phyloP scores from a whole-genome alignment of 1,284 basidiomycete species.

The Vanrija sp. region DNA sequence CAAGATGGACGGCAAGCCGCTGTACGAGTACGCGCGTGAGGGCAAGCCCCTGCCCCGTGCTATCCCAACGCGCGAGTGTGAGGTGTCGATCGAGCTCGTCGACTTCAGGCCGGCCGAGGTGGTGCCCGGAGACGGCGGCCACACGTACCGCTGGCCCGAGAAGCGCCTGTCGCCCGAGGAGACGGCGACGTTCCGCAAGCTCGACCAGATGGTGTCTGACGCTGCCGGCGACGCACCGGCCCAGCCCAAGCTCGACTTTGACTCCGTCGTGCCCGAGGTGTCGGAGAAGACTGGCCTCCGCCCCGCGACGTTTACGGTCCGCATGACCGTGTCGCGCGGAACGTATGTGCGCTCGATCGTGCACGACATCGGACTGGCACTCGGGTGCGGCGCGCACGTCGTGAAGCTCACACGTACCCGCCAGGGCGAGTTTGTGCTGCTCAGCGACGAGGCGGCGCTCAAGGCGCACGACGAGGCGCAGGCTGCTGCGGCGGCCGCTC shows the following conservation, averaged over 20 bases:
- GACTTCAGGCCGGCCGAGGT: slow-evolving; percentile 48
- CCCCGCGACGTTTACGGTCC: slow-evolving; percentile 78
- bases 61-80: slow-evolving; percentile 81
- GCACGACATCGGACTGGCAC: slow-evolving; percentile 77
- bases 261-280: slow-evolving; percentile 45
- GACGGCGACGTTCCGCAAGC: slow-evolving; percentile 63
- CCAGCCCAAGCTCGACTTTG: slow-evolving; percentile 31
- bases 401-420: slow-evolving; percentile 79
- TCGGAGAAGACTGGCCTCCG: slow-evolving; percentile 42
- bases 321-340: slow-evolving; percentile 89
- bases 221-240: slow-evolving; percentile 25
- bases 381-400: slow-evolving; percentile 85
- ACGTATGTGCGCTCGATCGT: slow-evolving; percentile 94
- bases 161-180: slow-evolving; percentile 66
- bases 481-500: slow-evolving; percentile 23
- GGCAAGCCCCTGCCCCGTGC: slow-evolving; percentile 86
- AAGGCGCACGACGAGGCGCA: slow-evolving; percentile 14
- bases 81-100: slow-evolving; percentile 65
- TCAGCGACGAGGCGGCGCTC: slow-evolving; percentile 33
- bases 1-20: slow-evolving; percentile 94
- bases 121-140: slow-evolving; percentile 41
- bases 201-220: slow-evolving; percentile 52
- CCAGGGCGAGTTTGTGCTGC: slow-evolving; percentile 73
- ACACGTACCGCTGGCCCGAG: slow-evolving; percentile 68
- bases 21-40: slow-evolving; percentile 94